Conservation (phyloP, 2,329 filamentous ascomycete species). For the Thermothelomyces thermophilus region DNA sequence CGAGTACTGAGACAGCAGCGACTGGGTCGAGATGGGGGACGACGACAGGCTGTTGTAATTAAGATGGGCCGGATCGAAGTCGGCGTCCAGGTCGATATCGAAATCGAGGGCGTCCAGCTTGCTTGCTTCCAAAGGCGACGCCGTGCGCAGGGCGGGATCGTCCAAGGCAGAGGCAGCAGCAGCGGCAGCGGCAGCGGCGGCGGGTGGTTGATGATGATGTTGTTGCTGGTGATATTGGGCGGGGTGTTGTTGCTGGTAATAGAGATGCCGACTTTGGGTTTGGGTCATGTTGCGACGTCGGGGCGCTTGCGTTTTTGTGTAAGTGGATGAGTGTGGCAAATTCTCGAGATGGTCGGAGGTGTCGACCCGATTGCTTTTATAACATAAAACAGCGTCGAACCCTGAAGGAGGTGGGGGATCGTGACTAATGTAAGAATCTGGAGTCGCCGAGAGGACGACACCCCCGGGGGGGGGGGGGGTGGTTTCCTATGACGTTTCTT, state of each 20-base stretch:
- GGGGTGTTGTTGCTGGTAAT: constrained; percentile 13
- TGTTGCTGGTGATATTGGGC: constrained; percentile 18
- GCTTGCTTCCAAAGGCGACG: constrained; percentile 8
- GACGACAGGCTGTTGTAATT: constrained; percentile 25
- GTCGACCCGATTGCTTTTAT: constrained; percentile 15
- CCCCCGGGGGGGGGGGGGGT: no score
- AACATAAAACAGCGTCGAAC: background rate
- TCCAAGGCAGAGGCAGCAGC: constrained; percentile 11
- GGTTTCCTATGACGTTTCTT: background rate
- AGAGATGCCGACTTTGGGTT: constrained; percentile 11
- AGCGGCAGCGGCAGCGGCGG: no score
- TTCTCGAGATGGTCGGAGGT: constrained; percentile 5
- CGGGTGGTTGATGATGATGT: constrained; percentile 22
- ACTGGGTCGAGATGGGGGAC: constrained; percentile 28
- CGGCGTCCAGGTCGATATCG: constrained; percentile 19
- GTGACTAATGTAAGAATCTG: constrained; percentile 1
- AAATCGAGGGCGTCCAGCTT: constrained; percentile 17
- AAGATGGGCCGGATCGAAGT: constrained; percentile 18
- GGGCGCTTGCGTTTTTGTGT: background rate
- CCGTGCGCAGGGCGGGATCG: constrained; percentile 8
- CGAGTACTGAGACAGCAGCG: constrained; percentile 24
- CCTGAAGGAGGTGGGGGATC: background rate
- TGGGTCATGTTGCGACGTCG: constrained; percentile 15
- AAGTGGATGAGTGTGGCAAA: constrained; percentile 16
- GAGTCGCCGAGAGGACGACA: background rate